These are phyloP conservation scores for Nemania abortiva DNA, from an alignment of 2,329 filamentous ascomycete species.

Conservation along the genomic window DNA sequence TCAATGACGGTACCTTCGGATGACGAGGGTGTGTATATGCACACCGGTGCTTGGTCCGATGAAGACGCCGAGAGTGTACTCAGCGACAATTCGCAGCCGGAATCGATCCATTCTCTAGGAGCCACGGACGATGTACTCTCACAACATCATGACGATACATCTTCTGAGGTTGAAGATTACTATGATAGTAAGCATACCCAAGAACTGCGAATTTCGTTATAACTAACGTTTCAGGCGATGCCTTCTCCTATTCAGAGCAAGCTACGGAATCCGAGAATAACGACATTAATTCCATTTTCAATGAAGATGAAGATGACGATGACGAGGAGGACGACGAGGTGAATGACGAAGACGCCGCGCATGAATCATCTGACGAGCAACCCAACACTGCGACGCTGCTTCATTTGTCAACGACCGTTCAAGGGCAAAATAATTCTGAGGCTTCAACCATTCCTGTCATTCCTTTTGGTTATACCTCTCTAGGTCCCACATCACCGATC, in stretches of 20 bases:
- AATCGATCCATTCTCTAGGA: conserved; percentile 14
- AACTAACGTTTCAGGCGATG: background rate
- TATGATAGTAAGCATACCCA: conserved; percentile 35
- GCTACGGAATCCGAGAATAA: conserved; percentile 1
- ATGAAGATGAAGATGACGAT: conserved; percentile 15
- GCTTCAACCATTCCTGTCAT: background rate
- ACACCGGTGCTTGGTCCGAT: conserved; percentile 16
- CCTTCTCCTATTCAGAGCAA: background rate
- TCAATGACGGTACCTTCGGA: background rate
- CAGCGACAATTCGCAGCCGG: background rate
- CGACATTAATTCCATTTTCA: background rate
- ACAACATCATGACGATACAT: conserved; percentile 12
- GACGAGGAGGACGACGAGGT: conserved; percentile 26
- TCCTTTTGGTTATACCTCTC: background rate
- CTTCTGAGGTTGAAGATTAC: conserved; percentile 31
- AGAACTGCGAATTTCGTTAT: background rate
- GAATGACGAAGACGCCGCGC: conserved; percentile 32
- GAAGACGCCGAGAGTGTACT: conserved; percentile 15
- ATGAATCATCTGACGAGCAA: conserved; percentile 15
- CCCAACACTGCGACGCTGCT: conserved; percentile 11
- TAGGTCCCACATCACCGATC: background rate
- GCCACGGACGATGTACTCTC: conserved; percentile 8
- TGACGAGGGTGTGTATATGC: conserved; percentile 6
- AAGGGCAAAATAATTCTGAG: background rate
- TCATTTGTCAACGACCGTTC: background rate